Base-by-base conservation (phyloP, 345 rosid genomes). In the Chamaenerion angustifolium region DNA sequence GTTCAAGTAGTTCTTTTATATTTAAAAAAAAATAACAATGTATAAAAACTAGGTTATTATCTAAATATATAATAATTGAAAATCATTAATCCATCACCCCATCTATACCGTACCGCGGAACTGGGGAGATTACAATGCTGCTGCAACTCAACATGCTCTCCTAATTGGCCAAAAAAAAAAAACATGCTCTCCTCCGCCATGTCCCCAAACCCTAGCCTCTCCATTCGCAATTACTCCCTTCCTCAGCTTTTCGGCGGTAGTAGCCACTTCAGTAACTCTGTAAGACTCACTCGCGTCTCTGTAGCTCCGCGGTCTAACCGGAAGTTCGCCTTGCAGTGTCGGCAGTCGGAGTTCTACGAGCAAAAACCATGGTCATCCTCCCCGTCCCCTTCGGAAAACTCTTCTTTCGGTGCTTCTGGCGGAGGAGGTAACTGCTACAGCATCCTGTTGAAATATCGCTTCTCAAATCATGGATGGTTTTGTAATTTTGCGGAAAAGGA, bases 291-390 rank as follows among this genome's bases (percentile, higher is more conserved):
- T 42, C 31, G 52, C 51, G 40, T 64, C 19, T 54, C 72, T 4
- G 19, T 58, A 10, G 44, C 68, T 48, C 61, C 62, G 52, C 37
- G 49, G 27, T 56, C 46, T 31, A 10, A 1, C 16, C 18, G 53
- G 56, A 58, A 43, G 15, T 62, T 75, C 54, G 56, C 75, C 10
- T 62, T 83, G 15, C 72, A 71, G 59, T 76, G 80, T 69, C 77
- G 85, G 9, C 89, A 79, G 49, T 61, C 75, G 15, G 81, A 84
- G 62, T 78, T 73, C 69, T 69, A 59, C 37, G 78, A 60, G 23
- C 62, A 68, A 59, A 64, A 70, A 56, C 63, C 70, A 60, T 67
- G 58, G 44, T 66, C 52, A 47, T 40, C 47, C 16, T 8, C 46
- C 44, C 17, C 68, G 17, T 57, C 67, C 31, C 14, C 31, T 2